phyloP scores from a whole-genome alignment of 83 land plant species.

The Picea mariana region DNA sequence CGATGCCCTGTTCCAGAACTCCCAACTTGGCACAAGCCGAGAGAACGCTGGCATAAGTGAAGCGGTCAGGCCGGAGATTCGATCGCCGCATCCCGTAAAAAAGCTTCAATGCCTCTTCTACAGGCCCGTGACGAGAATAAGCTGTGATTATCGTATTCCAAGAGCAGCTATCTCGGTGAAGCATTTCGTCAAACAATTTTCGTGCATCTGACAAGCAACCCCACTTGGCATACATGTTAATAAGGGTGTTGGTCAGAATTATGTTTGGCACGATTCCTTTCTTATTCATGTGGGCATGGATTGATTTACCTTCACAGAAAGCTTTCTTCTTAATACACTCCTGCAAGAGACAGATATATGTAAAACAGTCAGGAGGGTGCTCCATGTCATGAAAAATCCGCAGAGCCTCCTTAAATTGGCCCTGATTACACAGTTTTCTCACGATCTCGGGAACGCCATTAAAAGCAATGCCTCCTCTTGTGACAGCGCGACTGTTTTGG shows the following conservation, averaged over 20 bases:
- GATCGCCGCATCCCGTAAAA: conserved; percentile 43
- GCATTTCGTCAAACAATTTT: neutral
- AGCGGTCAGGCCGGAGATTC: neutral
- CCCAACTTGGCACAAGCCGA: conserved; percentile 11
- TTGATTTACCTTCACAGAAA: neutral
- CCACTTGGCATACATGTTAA: conserved; percentile 7
- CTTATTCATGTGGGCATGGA: neutral
- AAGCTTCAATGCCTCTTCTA: conserved; percentile 18
- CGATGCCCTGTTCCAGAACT: neutral
- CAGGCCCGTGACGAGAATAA: neutral
- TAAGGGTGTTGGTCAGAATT: neutral
- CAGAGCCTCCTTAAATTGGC: neutral
- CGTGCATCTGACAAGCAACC: neutral
- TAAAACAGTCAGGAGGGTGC: neutral
- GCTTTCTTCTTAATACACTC: neutral
- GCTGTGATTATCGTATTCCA: conserved; percentile 1
- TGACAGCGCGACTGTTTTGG: no score
- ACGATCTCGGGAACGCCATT: neutral
- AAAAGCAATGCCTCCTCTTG: no score
- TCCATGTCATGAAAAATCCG: neutral
- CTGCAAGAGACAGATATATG: neutral
- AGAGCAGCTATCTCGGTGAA: neutral
- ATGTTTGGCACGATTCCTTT: neutral
- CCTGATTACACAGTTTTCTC: neutral
- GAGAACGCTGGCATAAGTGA: neutral